Evolutionary conservation across 441 rosid species (phyloP).

Genomic region (Mallotus repandus): DNA sequence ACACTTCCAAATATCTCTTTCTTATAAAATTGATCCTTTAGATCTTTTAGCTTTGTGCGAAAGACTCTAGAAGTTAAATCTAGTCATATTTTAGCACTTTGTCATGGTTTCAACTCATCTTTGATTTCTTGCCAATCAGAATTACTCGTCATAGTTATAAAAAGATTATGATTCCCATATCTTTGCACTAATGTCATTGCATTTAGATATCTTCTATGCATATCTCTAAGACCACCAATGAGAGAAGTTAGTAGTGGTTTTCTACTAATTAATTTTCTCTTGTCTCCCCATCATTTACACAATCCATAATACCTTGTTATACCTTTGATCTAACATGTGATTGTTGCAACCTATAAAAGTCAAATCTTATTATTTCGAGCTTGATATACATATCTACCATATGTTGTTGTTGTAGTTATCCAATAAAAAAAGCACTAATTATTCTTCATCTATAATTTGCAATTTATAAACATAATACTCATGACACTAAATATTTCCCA

Average conservation of each 20-base stretch:
- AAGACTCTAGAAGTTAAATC: not conserved
- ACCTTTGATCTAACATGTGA: not conserved
- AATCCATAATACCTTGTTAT: not conserved
- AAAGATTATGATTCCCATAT: not conserved
- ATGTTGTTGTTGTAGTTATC: not conserved
- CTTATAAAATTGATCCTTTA: not conserved
- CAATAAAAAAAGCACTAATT: not conserved
- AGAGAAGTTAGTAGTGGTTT: not conserved
- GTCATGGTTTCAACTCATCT: not conserved
- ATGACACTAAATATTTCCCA: too few relatives aligned
- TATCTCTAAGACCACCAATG: not conserved
- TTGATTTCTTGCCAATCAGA: not conserved
- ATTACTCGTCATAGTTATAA: constrained; percentile 10
- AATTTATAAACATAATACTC: too few relatives aligned
- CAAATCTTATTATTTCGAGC: not conserved
- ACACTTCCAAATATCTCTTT: not conserved
- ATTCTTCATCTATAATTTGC: not conserved
- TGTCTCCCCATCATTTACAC: not conserved
- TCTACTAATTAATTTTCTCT: not conserved
- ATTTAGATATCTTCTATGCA: not conserved
- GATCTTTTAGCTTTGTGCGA: not conserved
- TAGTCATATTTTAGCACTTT: not conserved
- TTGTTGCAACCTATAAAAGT: not conserved
- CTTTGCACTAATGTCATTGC: not conserved
- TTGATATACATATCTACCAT: not conserved